Base-by-base conservation (phyloP, 169 alveolate species). In the Babesia bigemina region DNA sequence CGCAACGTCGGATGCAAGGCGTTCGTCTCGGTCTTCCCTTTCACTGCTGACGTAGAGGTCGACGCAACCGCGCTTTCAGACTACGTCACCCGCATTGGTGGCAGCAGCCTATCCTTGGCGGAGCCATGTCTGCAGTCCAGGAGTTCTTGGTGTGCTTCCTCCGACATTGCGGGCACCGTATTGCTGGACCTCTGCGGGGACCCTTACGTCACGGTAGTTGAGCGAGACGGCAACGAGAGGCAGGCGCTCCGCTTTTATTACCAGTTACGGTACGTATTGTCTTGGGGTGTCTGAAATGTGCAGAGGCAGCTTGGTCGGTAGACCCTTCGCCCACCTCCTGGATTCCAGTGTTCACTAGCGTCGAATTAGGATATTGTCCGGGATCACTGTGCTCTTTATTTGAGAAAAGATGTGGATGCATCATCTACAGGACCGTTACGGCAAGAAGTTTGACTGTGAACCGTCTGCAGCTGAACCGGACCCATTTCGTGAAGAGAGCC, bases 11-110 rank as follows among this genome's bases (percentile, higher is more conserved):
- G 53, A 45, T 73, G 76, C 56, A 52, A 57, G 72, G 53, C 88
- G 19, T 72, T 72, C 50, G 88, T 81, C 29, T 33, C 71, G 28
- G 79, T 59, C 45, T 81, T 81, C 44, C 88, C 88, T 4, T 81
- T 57, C 55, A 81, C 88, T 8, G 75, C 70, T 24, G 88, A 81
- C 65, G 39, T 72, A 22, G 66, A 76, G 47, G 61, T 74, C 3
- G 33, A 50, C n/a, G n/a, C 55, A 1, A 0, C 29, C 22, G 70
- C 24, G 16, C 33, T 61, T 10, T 9, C 36, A 21, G 53, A 9
- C 29, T 36, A 61, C 42, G 24, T 36, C 17, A 8, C 22, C 4
- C 59, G 42, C 0, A 19, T n/a, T 44, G 48, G 70, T 16, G 42
- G 57, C 66, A 10, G 45, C 0, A 57, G 70, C 36, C 2, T 29